These are phyloP conservation scores for Daldinia grandis DNA, from an alignment of 495 filamentous ascomycete species.

Conservation along the genomic window DNA sequence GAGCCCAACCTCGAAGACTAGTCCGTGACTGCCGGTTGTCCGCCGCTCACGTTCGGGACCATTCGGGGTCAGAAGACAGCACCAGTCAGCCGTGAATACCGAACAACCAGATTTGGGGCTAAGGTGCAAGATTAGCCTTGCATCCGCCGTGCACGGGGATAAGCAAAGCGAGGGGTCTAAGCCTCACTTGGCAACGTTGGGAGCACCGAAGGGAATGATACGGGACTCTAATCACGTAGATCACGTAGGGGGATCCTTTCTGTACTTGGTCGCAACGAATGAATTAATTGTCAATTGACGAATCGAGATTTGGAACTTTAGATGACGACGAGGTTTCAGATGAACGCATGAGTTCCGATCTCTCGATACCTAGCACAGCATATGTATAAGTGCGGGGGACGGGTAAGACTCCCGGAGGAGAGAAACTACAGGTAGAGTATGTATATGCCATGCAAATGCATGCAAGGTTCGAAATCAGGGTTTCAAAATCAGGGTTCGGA, in stretches of 20 bases:
- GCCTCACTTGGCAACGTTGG: not conserved
- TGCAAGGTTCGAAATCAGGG: not conserved
- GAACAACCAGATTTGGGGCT: conserved; percentile 4
- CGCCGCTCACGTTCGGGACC: not conserved
- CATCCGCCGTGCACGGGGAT: not conserved
- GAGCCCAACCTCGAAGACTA: not conserved
- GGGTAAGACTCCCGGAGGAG: not conserved
- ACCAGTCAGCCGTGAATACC: conserved; percentile 22
- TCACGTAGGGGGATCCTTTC: not conserved
- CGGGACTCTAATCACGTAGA: not conserved
- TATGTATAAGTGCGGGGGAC: conserved; percentile 10
- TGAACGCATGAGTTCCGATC: conserved; percentile 3
- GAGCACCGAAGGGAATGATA: not conserved
- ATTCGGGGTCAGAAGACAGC: conserved; percentile 15
- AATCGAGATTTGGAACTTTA: not conserved
- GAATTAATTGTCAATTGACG: conserved; percentile 14
- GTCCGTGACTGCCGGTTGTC: conserved; percentile 1
- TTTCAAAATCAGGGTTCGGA: not conserved
- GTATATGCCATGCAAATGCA: not conserved
- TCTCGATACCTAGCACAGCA: not conserved
- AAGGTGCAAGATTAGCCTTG: conserved; percentile 29
- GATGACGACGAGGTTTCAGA: not conserved
- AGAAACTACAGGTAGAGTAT: not conserved
- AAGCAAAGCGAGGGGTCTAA: not conserved
- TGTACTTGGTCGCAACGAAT: not conserved